Evolutionary conservation across 2,329 filamentous ascomycete species (phyloP), one percentile per base, ranked within the genome.

Genomic region (Plenodomus lindquistii): DNA sequence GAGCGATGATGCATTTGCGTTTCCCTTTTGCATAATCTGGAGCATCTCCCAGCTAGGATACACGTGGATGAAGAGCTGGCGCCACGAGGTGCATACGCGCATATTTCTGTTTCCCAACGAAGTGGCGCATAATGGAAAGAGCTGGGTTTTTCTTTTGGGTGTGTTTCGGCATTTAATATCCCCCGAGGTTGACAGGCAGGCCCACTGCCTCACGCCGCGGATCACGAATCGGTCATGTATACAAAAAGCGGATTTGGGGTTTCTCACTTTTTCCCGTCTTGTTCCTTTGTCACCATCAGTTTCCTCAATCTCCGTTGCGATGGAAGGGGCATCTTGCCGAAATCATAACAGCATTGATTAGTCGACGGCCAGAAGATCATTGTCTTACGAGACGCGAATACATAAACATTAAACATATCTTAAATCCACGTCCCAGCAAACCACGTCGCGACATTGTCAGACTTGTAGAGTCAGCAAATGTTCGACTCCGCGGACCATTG

Each of bases 1-100:
- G 55, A 67, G 63, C 67, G 66, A 57, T 63, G 59, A 50, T 55
- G 62, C 63, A 61, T 68, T 48, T 52, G 54, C 54, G 42, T 51
- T 57, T 59, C 49, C 50, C 48, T 58, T 53, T 65, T 63, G 61
- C 60, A 63, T 62, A 59, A 35, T 51, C 42, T 54, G 47, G 50
- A 55, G 55, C 54, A 59, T 57, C 43, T 55, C 39, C 47, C 46
- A 35, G 54, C 43, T 52, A 48, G 52, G 50, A 55, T 59, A 48
- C 46, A 48, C 46, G 49, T 21, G 46, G 59, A 46, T 48, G 50
- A 60, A 46, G 57, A 57, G 39, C 37, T 35, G 46, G 41, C 35
- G 45, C 41, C 20, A 46, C 19, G 45, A 54, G 42, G 48, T 46
- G 47, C 54, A 46, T 45, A 22, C 34, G 29, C 37, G 29, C 37